phyloP scores from a whole-genome alignment of 805 yeast species.

The Hanseniaspora clermontiae region DNA sequence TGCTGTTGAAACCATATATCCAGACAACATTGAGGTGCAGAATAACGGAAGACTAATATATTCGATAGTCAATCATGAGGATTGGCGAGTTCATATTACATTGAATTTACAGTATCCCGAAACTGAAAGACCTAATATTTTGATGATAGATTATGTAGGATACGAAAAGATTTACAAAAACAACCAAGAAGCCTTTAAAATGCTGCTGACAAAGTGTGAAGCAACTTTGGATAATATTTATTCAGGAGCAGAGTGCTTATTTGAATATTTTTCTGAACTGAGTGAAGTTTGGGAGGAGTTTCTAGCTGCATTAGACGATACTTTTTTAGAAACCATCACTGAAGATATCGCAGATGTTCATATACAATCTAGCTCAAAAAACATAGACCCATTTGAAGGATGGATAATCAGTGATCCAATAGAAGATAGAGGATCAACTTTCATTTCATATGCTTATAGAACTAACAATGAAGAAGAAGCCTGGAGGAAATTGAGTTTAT shows the following conservation, averaged over 20 bases:
- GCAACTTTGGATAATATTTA: conserved; percentile 45
- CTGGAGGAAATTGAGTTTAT: conserved; percentile 33
- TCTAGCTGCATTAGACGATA: conserved; percentile 24
- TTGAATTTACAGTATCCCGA: conserved; percentile 65
- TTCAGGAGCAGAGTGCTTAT: conserved; percentile 60
- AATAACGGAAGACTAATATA: conserved; percentile 34
- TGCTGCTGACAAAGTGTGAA: conserved; percentile 36
- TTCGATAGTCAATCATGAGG: conserved; percentile 49
- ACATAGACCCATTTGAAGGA: conserved; percentile 40
- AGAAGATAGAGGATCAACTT: conserved; percentile 72
- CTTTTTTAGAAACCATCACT: conserved; percentile 4
- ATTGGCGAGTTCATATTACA: conserved; percentile 48
- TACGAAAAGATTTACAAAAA: conserved; percentile 27
- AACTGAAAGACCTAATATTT: conserved; percentile 43
- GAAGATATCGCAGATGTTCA: neutral
- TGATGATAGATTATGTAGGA: conserved; percentile 39
- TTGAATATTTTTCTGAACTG: conserved; percentile 61
- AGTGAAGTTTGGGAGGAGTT: conserved; percentile 36
- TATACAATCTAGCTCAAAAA: conserved; percentile 17
- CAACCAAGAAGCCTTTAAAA: conserved; percentile 26
- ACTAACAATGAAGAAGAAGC: conserved; percentile 64
- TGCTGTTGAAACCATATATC: conserved; percentile 81
- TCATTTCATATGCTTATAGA: conserved; percentile 58
- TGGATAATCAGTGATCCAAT: conserved; percentile 74
- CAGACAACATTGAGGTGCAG: conserved; percentile 35